Percentiles rank a stretch among this genome's conserved stretches.
Conservation (phyloP, 257 asterid genomes). For the Nicotiana knightiana region DNA sequence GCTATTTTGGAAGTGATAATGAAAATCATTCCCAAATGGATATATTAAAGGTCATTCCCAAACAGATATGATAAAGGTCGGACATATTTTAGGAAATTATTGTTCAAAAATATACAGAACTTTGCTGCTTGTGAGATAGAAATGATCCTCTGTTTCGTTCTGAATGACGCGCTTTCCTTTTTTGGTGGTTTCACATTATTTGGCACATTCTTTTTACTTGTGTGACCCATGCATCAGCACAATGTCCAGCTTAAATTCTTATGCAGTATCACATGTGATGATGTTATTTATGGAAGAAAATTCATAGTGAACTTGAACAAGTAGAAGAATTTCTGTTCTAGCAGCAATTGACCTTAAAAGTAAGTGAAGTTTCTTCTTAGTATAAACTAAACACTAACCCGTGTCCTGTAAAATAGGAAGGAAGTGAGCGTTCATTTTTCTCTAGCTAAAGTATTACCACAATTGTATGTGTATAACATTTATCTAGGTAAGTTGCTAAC, state of each 20-base stretch:
- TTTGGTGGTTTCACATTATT: background rate
- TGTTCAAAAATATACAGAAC: background rate
- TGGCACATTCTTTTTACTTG: background rate
- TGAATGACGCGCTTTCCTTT: background rate
- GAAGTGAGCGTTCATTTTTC: background rate
- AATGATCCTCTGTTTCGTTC: background rate
- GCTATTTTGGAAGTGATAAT: background rate
- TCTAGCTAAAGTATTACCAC: background rate
- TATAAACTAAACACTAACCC: background rate
- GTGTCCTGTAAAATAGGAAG: background rate
- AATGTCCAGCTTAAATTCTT: background rate
- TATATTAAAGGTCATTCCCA: background rate
- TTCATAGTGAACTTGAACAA: background rate
- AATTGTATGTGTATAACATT: background rate
- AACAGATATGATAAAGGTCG: background rate
- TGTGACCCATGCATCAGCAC: slow-evolving; percentile 6
- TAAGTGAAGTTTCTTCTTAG: background rate
- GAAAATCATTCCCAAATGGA: background rate
- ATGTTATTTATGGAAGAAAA: slow-evolving; percentile 1
- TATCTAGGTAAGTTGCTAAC: background rate
- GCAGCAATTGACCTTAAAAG: background rate
- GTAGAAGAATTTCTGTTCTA: background rate
- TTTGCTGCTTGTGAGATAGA: background rate
- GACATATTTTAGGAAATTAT: background rate
- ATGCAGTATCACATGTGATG: slow-evolving; percentile 1